phyloP scores from a whole-genome alignment of 306 rosid species.

The Astragalus glycyphyllos region DNA sequence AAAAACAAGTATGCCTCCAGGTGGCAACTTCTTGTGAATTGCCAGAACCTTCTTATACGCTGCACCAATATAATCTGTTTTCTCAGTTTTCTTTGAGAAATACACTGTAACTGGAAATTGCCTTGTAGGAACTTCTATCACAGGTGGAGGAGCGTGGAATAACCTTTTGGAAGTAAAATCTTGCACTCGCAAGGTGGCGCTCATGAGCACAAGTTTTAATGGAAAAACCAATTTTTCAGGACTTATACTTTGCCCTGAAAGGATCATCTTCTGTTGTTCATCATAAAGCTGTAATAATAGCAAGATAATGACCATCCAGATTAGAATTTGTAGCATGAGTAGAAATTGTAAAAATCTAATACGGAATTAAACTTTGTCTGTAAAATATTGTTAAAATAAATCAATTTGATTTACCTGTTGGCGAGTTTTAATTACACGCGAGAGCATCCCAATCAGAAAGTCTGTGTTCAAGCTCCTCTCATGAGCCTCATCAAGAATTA shows the following conservation, averaged over 20 bases:
- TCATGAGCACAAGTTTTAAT: slow-evolving; percentile 90
- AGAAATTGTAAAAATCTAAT: slow-evolving; percentile 27
- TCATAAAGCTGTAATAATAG: slow-evolving; percentile 56
- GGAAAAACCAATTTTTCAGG: slow-evolving; percentile 68
- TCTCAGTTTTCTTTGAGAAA: slow-evolving; percentile 84
- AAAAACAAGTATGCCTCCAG: slow-evolving; percentile 88
- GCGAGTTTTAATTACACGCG: slow-evolving; percentile 71
- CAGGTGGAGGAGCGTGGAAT: slow-evolving; percentile 71
- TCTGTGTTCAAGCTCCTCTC: slow-evolving; percentile 98
- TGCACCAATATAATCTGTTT: slow-evolving; percentile 71
- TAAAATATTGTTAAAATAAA: slow-evolving; percentile 21
- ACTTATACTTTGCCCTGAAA: slow-evolving; percentile 60
- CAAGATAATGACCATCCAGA: slow-evolving; percentile 24
- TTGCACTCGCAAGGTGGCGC: slow-evolving; percentile 91
- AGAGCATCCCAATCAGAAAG: slow-evolving; percentile 91
- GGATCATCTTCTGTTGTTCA: slow-evolving; percentile 55
- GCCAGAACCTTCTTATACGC: slow-evolving; percentile 88
- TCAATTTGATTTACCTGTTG: slow-evolving; percentile 58
- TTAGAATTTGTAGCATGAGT: slow-evolving; percentile 21
- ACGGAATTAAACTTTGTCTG: not conserved
- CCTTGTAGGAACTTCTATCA: slow-evolving; percentile 81
- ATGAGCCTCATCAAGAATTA: slow-evolving; percentile 94
- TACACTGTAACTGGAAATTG: slow-evolving; percentile 80
- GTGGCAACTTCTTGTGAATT: slow-evolving; percentile 90
- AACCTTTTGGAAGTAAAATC: slow-evolving; percentile 75